phyloP scores from a whole-genome alignment of 2,329 filamentous ascomycete species.

The Aspergillus awamori region DNA sequence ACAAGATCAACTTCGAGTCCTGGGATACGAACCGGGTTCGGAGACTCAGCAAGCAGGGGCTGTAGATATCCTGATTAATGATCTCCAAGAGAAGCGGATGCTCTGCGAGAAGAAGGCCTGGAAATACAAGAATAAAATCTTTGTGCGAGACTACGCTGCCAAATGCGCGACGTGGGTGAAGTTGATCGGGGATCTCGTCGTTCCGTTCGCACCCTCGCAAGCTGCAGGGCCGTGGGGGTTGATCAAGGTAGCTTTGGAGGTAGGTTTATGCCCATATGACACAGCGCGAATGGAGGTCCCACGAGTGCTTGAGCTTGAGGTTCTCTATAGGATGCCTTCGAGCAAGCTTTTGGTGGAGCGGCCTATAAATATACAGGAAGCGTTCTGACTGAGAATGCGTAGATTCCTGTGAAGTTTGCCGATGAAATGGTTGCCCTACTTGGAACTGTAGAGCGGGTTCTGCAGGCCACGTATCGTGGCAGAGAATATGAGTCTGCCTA shows the following conservation, averaged over 20 bases:
- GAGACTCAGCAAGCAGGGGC: background rate
- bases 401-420: constrained; percentile 32
- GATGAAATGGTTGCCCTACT: constrained; percentile 25
- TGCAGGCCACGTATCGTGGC: constrained; percentile 19
- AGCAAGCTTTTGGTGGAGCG: no score
- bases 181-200: constrained; percentile 29
- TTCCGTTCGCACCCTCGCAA: constrained; percentile 37
- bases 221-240: constrained; percentile 32
- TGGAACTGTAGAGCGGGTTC: constrained; percentile 16
- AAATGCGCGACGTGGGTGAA: constrained; percentile 17
- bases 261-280: background rate
- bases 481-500: constrained; percentile 22
- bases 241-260: constrained; percentile 5
- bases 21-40: background rate
- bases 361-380: no score
- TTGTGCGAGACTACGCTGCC: constrained; percentile 19
- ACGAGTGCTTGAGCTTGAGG: background rate
- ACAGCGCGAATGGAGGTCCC: background rate
- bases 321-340: no score
- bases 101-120: constrained; percentile 19
- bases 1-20: background rate
- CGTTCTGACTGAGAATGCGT: constrained; percentile 17
- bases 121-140: constrained; percentile 11
- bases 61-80: constrained; percentile 4
- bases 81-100: constrained; percentile 10